Conservation (phyloP, 306 rosid species). For the Prunus padus region DNA sequence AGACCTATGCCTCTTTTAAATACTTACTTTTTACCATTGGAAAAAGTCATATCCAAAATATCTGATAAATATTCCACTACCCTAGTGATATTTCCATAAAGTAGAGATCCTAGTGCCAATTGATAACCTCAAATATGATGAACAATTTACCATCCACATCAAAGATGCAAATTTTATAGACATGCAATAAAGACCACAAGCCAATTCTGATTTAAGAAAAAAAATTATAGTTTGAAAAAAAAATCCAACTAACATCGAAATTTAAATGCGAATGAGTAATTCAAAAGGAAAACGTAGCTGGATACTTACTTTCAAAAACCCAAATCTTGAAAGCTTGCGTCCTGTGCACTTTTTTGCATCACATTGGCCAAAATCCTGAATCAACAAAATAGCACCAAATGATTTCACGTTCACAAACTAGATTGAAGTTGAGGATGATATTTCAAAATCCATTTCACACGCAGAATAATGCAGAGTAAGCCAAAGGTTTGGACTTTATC, state of each 20-base stretch:
- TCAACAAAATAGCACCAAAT: slow-evolving; percentile 30
- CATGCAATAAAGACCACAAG: neutral
- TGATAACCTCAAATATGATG: neutral
- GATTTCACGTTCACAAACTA: slow-evolving; percentile 11
- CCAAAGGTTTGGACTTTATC: neutral
- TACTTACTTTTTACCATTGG: neutral
- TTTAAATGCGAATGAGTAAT: slow-evolving; percentile 1
- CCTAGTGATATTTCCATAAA: neutral
- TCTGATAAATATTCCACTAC: neutral
- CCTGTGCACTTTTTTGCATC: slow-evolving; percentile 92
- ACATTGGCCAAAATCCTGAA: slow-evolving; percentile 93
- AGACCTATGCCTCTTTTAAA: neutral
- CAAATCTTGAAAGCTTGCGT: slow-evolving; percentile 89
- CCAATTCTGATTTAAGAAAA: neutral
- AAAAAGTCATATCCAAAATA: neutral
- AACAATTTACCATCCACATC: neutral
- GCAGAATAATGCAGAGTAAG: neutral
- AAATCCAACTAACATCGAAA: neutral
- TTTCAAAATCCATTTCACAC: neutral
- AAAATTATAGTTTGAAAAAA: neutral
- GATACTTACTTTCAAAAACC: slow-evolving; percentile 67
- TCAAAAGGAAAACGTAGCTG: slow-evolving; percentile 14
- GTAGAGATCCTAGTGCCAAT: neutral
- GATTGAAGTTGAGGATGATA: neutral
- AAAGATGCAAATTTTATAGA: neutral